Base-by-base conservation (phyloP, 257 asterid genomes). In the Ilex aquifolium region DNA sequence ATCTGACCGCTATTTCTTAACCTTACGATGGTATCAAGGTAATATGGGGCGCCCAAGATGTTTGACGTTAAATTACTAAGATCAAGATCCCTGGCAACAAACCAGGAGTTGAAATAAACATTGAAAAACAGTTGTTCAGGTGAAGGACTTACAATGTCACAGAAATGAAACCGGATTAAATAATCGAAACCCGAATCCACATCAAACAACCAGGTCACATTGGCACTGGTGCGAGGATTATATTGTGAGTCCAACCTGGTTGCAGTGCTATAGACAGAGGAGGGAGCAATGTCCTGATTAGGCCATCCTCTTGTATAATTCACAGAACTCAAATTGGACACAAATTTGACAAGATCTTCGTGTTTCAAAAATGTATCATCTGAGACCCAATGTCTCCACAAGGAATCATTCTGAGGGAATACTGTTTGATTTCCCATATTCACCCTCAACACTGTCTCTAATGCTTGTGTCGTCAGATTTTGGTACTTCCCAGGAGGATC, bases 371-470 rank as follows among this genome's bases (percentile, higher is more conserved):
- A 59, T 6, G 52, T 2, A 3, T 7, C 55, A 65, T 78, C 83
- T 44, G 80, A 32, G 44, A 57, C 54, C 83, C 83, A 78, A 49
- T 49, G 31, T 54, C 83, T 48, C 76, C 76, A 61, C 69, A 70
- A 71, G 52, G 79, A 62, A 65, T 78, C 83, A 65, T 78, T 69
- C 39, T 3, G 60, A 64, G 80, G 78, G 39, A 36, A 46, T 12
- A 78, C 76, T 32, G 72, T 6, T 68, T 40, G 51, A 57, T 75
- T 75, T 0, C 83, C 83, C 80, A 79, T 79, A 59, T 79, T 79
- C 6, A 75, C 69, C 62, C 83, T 65, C 60, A 32, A 57, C 1
- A 72, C 62, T 2, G 80, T 79, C 58, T 79, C 80, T 10, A 79
- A 31, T 13, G 83, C 78, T 12, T 17, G 46, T 56, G 52, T 36